These are phyloP conservation scores for Diaporthe caulivora DNA, from an alignment of 2,329 filamentous ascomycete genomes.

Conservation along the genomic window DNA sequence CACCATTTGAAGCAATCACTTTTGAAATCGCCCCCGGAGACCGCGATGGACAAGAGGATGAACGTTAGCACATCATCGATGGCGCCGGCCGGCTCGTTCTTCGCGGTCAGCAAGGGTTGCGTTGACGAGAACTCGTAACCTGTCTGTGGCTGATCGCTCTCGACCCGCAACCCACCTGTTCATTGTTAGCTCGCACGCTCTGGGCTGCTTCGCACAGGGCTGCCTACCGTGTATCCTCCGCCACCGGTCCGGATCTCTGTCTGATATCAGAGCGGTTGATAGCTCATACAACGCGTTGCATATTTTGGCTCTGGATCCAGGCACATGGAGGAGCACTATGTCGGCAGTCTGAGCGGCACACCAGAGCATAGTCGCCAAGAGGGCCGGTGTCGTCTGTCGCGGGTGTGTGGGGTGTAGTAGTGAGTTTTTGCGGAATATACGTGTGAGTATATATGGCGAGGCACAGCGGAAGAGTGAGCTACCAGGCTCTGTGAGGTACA, in stretches of 20 bases:
- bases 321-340: conserved; percentile 55
- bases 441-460: conserved; percentile 61
- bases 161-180: conserved; percentile 49
- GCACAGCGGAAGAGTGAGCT: conserved; percentile 57
- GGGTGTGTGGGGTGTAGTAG: conserved; percentile 55
- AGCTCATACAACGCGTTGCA: conserved; percentile 54
- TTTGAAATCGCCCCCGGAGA: conserved; percentile 62
- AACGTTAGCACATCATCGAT: conserved; percentile 60
- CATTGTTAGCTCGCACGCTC: neutral
- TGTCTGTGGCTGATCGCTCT: conserved; percentile 48
- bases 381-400: conserved; percentile 56
- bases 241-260: conserved; percentile 54
- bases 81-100: conserved; percentile 51
- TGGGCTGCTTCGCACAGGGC: neutral
- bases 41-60: conserved; percentile 58
- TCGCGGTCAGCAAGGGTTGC: conserved; percentile 48
- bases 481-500: conserved; percentile 60
- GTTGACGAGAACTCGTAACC: conserved; percentile 42
- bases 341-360: conserved; percentile 61
- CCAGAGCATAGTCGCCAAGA: conserved; percentile 62
- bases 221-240: conserved; percentile 50
- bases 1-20: conserved; percentile 62
- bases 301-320: conserved; percentile 54
- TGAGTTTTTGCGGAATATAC: conserved; percentile 59
- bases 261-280: conserved; percentile 50